Base-by-base conservation (phyloP, 495 filamentous ascomycete species). In the Darksidea phi region DNA sequence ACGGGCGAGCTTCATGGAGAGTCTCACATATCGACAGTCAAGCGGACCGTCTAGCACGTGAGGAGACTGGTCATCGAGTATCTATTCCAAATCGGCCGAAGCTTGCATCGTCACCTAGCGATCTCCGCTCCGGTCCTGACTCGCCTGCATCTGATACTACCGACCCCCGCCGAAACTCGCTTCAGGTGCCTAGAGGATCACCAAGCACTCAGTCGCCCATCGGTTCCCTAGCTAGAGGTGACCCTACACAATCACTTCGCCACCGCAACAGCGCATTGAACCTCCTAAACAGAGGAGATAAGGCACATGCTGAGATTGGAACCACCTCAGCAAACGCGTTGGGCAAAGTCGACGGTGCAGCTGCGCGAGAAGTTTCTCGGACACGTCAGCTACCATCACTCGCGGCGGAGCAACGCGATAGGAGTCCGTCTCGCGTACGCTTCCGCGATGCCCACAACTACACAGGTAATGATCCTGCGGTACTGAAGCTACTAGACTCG, bases 381-480 rank as follows among this genome's bases (percentile, higher is more conserved):
- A 77, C 76, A 32, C 68, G 75, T 63, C 68, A 74, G 45, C 37
- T 63, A 63, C 11, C 63, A 67, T 61, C 66, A 52, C 54, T 71
- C 26, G 57, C 63, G n/a, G 41, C 55, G 12, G 69, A 68, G 43
- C 64, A 52, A 57, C 48, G 53, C 20, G 58, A 66, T 28, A 37
- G 71, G 53, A 68, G 74, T 18, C 67, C 71, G 64, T 57, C 73
- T 72, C 67, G 50, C 10, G 59, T 63, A 18, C 42, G 54, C n/a
- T 72, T 59, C 26, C 60, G 61, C 57, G 59, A 73, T 54, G 75
- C 78, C 15, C 90, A 95, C 68, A 87, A 86, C 0, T 97, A 97
- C 68, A 74, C 77, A n/a, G 94, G 93, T 2, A 88, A 91, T 70
- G 91, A 99, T 67, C 95, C 93, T 6, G 88, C 81, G 51, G 86